Conservation (phyloP, 306 rosid species). For the Astragalus glycyphyllos region DNA sequence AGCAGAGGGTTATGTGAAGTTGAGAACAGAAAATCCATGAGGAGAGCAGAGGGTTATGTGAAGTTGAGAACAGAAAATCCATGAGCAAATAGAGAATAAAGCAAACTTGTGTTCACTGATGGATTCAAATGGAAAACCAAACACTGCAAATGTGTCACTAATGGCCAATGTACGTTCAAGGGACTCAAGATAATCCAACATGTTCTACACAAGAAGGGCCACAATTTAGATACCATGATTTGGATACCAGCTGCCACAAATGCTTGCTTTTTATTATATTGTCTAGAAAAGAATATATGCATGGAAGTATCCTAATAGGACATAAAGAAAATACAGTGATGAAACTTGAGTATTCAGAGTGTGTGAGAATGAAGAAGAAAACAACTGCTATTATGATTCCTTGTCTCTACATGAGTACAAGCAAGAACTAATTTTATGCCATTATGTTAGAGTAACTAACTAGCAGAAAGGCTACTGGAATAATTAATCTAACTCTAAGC, state of each 20-base stretch:
- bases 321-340: background rate
- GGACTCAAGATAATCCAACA: background rate
- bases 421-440: background rate
- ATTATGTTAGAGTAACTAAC: background rate
- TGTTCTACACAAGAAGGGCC: background rate
- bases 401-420: background rate
- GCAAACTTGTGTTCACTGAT: background rate
- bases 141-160: background rate
- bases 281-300: too few species aligned
- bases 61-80: background rate
- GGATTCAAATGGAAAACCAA: background rate
- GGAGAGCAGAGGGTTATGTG: background rate
- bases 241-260: background rate
- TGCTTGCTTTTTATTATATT: too few species aligned
- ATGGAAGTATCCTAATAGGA: too few species aligned
- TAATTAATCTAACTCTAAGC: too few species aligned
- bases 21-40: background rate
- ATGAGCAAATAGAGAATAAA: background rate
- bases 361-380: background rate
- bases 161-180: background rate
- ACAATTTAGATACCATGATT: background rate
- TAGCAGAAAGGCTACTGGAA: too few species aligned
- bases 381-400: background rate
- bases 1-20: background rate
- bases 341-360: background rate